phyloP scores from a whole-genome alignment of 495 filamentous ascomycete species.

The Glonium stellatum region DNA sequence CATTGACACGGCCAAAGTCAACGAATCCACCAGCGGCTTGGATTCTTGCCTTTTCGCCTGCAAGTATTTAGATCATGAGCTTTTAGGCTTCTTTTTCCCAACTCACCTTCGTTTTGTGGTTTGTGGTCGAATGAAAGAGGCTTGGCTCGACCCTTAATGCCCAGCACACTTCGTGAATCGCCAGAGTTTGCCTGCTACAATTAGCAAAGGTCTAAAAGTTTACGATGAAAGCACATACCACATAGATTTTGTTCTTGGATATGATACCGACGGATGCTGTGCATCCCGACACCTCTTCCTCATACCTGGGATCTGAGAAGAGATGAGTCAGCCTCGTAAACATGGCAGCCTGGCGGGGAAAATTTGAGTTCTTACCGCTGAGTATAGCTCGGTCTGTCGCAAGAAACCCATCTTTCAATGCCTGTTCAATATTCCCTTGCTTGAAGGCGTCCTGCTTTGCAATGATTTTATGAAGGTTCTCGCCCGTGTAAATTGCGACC shows the following conservation, averaged over 20 bases:
- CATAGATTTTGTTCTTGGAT: slow-evolving; percentile 84
- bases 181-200: slow-evolving; percentile 81
- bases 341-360: neutral
- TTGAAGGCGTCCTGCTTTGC: slow-evolving; percentile 91
- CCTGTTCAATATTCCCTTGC: slow-evolving; percentile 85
- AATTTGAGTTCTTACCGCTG: slow-evolving; percentile 57
- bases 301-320: slow-evolving; percentile 77
- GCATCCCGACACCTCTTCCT: slow-evolving; percentile 96
- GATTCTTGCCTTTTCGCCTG: slow-evolving; percentile 94
- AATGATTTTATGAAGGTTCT: slow-evolving; percentile 88
- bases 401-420: slow-evolving; percentile 93
- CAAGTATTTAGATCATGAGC: slow-evolving; percentile 12
- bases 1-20: slow-evolving; percentile 96
- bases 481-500: slow-evolving; percentile 86
- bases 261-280: slow-evolving; percentile 88
- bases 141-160: slow-evolving; percentile 93
- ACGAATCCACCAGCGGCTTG: slow-evolving; percentile 94
- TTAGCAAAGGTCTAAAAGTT: slow-evolving; percentile 18
- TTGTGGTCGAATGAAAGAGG: slow-evolving; percentile 98
- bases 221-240: slow-evolving; percentile 54
- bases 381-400: slow-evolving; percentile 94
- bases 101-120: slow-evolving; percentile 89
- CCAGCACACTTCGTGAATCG: slow-evolving; percentile 88
- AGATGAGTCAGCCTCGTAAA: slow-evolving; percentile 24
- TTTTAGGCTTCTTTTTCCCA: neutral